Evolutionary conservation across 2,329 filamentous ascomycete genomes (phyloP), one percentile per base, ranked within the genome.

Genomic region (Diaporthe caulivora): DNA sequence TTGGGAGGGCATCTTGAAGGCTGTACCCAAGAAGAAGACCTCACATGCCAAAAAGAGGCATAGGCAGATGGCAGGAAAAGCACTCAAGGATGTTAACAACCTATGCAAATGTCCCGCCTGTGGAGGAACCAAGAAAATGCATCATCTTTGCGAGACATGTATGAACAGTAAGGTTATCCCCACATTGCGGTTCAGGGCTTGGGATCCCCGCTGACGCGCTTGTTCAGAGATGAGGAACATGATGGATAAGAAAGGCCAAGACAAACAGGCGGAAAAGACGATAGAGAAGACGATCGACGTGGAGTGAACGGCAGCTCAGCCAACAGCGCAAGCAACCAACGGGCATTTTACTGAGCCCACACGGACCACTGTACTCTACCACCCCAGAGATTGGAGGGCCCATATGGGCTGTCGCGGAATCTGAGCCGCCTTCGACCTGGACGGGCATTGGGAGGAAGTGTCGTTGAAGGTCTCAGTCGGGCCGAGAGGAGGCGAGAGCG

Each of bases 1-100:
- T 79, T 98, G 96, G 96, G 96, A 98, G 78, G 95, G 94, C 8
- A 90, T 99, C 58, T 88, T 99, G 77, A 92, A 92, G 77, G 97
- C 97, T 1, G 97, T 98, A 21, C 97, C 97, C 7, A 99, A 99
- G 89, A 98, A 98, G 87, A 99, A 98, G 90, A 97, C 95, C 44
- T 98, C 96, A 54, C 95, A 99, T 83, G 94, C 94, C 87, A 98
- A 97, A 87, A 98, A 95, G 88, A 90, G 97, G 78, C 92, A 95
- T 81, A 91, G 97, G 79, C 95, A 97, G 81, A 93, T 98, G 92
- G 96, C 95, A 31, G 97, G 97, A 80, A 99, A 99, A 86, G 96
- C 92, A 57, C 84, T 99, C 78, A 94, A 98, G 85, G 97, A 99
- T 81, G 92, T 97, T 73, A 97, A 93, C 76, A 90, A 91, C 70